Conservation (phyloP, 1,284 basidiomycete genomes). For the Pseudozyma tsukubaensis region DNA sequence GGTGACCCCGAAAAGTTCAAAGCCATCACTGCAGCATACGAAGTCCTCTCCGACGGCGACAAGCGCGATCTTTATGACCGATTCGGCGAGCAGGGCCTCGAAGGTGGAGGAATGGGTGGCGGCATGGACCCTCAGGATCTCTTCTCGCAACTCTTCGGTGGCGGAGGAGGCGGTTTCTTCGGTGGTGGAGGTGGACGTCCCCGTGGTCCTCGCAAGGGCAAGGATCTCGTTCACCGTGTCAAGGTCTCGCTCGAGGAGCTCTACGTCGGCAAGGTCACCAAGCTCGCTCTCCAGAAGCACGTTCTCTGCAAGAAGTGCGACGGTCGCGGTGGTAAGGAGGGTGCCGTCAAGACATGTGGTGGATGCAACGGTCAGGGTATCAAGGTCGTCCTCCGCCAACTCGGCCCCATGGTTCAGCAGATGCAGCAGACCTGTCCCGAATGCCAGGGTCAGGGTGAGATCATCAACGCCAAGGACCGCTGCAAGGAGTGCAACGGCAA, state of each 20-base stretch:
- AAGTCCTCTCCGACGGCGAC: constrained; percentile 89
- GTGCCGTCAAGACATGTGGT: constrained; percentile 84
- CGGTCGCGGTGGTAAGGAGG: constrained; percentile 97
- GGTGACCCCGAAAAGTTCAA: constrained; percentile 96
- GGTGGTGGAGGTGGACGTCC: constrained; percentile 75
- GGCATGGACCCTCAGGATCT: constrained; percentile 98
- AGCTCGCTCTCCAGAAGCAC: constrained; percentile 95
- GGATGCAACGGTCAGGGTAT: constrained; percentile 90
- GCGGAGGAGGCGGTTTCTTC: constrained; percentile 75
- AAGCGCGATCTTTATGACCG: constrained; percentile 82
- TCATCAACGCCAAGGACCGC: constrained; percentile 92
- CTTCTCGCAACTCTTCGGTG: constrained; percentile 94
- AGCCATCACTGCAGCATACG: constrained; percentile 96
- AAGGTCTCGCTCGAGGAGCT: constrained; percentile 96
- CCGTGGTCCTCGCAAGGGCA: constrained; percentile 92
- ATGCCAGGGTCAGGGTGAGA: constrained; percentile 89
- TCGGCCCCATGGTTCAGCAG: constrained; percentile 99
- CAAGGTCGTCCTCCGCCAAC: constrained; percentile 90
- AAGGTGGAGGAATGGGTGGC: constrained; percentile 74
- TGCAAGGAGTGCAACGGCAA: constrained; percentile 95
- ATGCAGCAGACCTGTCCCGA: constrained; percentile 95
- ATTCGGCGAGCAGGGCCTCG: constrained; percentile 90
- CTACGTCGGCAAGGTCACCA: constrained; percentile 98
- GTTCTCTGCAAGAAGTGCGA: constrained; percentile 92
- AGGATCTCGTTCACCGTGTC: constrained; percentile 97